Evolutionary conservation across 345 rosid species (phyloP).

Genomic region (Moricandia arvensis): DNA sequence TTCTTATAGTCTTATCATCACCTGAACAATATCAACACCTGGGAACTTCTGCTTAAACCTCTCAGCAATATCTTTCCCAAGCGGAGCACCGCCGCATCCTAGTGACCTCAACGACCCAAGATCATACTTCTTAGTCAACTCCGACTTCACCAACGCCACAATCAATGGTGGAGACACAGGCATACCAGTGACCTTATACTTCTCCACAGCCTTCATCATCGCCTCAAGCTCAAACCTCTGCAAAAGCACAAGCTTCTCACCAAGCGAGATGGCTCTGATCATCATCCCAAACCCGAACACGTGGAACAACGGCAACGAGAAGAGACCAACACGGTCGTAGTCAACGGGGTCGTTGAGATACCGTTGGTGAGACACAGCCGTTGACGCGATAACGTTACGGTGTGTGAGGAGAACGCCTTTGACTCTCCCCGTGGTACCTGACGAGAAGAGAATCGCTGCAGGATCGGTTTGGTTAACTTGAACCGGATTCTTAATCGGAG

Average conservation of each 20-base stretch:
- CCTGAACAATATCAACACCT: constrained; percentile 63
- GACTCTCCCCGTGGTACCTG: constrained; percentile 78
- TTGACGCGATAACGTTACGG: constrained; percentile 64
- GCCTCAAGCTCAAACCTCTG: constrained; percentile 56
- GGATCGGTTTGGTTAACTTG: constrained; percentile 56
- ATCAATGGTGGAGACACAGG: constrained; percentile 85
- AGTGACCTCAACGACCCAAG: constrained; percentile 56
- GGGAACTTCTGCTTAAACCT: constrained; percentile 72
- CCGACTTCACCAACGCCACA: constrained; percentile 65
- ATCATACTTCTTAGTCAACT: constrained; percentile 60
- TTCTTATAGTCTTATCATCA: constrained; percentile 19
- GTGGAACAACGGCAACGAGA: constrained; percentile 54
- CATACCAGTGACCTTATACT: constrained; percentile 55
- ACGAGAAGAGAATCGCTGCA: constrained; percentile 73
- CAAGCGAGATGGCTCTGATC: constrained; percentile 43
- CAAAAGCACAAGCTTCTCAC: constrained; percentile 45
- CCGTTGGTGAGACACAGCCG: constrained; percentile 46
- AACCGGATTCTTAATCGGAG: background rate
- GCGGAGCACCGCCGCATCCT: constrained; percentile 81
- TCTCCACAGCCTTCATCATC: constrained; percentile 57
- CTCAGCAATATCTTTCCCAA: constrained; percentile 70
- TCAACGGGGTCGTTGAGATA: constrained; percentile 15
- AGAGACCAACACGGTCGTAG: constrained; percentile 47
- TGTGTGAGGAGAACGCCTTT: constrained; percentile 73
- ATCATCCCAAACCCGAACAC: constrained; percentile 51